A percentile compares a stretch with the other conserved stretches of the same genome.
Evolutionary conservation across 495 filamentous ascomycete genomes (phyloP).

Genomic region (Podospora anserina): DNA sequence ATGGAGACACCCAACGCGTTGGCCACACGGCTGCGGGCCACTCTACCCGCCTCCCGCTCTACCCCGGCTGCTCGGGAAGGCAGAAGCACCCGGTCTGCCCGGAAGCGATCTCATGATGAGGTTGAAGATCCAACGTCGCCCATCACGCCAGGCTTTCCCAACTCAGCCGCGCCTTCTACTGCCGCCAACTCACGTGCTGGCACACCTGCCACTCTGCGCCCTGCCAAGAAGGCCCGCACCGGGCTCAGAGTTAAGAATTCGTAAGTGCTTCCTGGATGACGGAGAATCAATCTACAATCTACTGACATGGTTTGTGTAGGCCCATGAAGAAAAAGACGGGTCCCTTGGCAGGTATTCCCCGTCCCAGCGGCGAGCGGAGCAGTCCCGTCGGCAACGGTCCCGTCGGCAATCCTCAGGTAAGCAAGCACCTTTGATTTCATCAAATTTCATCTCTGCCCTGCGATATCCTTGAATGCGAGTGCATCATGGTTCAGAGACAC

Average conservation of each 20-base stretch:
- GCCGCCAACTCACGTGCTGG: conserved; percentile 52
- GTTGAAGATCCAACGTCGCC: conserved; percentile 46
- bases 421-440: conserved; percentile 28
- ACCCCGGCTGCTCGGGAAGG: conserved; percentile 28
- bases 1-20: conserved; percentile 13
- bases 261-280: conserved; percentile 48
- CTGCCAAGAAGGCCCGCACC: conserved; percentile 54
- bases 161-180: conserved; percentile 41
- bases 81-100: conserved; percentile 38
- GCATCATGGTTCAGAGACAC: conserved; percentile 2
- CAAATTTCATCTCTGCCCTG: neutral
- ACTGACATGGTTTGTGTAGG: conserved; percentile 31
- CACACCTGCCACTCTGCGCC: conserved; percentile 51
- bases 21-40: conserved; percentile 15
- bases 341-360: conserved; percentile 50
- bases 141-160: conserved; percentile 40
- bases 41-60: conserved; percentile 20
- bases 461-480: conserved; percentile 9
- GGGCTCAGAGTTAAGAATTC: conserved; percentile 65
- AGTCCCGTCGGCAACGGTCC: conserved; percentile 46
- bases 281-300: neutral
- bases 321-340: conserved; percentile 55
- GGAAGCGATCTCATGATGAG: conserved; percentile 47
- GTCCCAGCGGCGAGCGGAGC: conserved; percentile 48
- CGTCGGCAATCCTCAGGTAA: conserved; percentile 43